Base-by-base conservation (phyloP, 1,284 basidiomycete genomes). In the Entoloma clypeatum region DNA sequence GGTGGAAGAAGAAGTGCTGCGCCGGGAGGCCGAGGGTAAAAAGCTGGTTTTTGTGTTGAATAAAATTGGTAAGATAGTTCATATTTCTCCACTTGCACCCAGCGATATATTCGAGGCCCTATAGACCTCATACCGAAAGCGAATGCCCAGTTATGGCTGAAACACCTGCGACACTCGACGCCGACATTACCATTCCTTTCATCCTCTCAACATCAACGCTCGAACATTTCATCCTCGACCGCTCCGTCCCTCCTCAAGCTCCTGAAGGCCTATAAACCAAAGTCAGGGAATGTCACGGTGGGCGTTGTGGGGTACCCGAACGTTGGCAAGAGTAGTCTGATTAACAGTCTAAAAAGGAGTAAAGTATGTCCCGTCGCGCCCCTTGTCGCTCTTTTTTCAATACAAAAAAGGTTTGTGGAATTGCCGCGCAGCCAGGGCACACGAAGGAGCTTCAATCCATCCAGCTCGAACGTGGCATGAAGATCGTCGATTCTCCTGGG, bases 251-350 rank as follows among this genome's bases (percentile, higher is more conserved):
- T 99, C 1, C 70, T 98, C 16, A 85, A 88, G 41, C 74, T 99
- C 2, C 75, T 98, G 39, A 99, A 99, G 59, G 90, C 91, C 11
- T 96, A 93, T 64, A 90, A 86, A 47, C 84, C 85, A 3, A 80
- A 74, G 16, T 74, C 82, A 1, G 69, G 77, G 41, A 86, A 83
- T 43, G 74, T 94, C 33, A 95, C 92, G 0, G 83, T 98, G 40
- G 95, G 95, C 11, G 86, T 98, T 16, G 91, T 98, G 22, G 95
- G 95, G 1, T 95, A 94, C 58, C 95, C 95, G 3, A 99, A 99
- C 64, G 95, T 98, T 41, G 95, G 95, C 7, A 99, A 99, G 69
- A 93, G 89, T 44, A 91, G 84, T 53, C 61, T 99, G 44, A 97
- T 99, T 69, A 99, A 99, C 64, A 91, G 90, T 38, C 69, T 99